A percentile compares a stretch with the other conserved stretches of the same genome.
Evolutionary conservation across 768 basidiomycete genomes (phyloP).

Genomic region (Trametes cinnabarina): DNA sequence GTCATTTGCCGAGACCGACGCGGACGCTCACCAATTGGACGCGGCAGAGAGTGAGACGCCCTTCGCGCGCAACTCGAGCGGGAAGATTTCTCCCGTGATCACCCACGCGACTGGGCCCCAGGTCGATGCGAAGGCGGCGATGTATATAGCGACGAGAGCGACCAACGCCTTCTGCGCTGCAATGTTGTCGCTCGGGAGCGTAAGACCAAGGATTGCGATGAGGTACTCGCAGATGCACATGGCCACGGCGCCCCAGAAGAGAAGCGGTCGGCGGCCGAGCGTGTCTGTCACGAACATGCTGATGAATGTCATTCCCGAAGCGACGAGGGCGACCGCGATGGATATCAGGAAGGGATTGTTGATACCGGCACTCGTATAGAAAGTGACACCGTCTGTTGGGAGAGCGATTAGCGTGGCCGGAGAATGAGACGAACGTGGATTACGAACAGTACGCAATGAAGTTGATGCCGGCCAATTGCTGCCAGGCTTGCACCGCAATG

Average conservation of each 20-base stretch:
- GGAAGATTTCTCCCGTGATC: slow-evolving; percentile 75
- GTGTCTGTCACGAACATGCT: slow-evolving; percentile 79
- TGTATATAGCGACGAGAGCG: slow-evolving; percentile 50
- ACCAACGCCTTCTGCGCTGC: slow-evolving; percentile 61
- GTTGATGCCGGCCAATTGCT: slow-evolving; percentile 80
- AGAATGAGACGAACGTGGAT: background rate
- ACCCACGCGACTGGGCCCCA: slow-evolving; percentile 73
- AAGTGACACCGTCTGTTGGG: background rate
- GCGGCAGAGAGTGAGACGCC: slow-evolving; percentile 70
- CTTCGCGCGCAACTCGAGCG: slow-evolving; percentile 76
- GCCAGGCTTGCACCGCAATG: slow-evolving; percentile 71
- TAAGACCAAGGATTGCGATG: slow-evolving; percentile 62
- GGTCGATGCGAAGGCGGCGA: slow-evolving; percentile 44
- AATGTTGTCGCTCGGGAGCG: slow-evolving; percentile 39
- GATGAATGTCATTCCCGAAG: slow-evolving; percentile 71
- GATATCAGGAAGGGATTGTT: slow-evolving; percentile 48
- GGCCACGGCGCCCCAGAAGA: slow-evolving; percentile 73
- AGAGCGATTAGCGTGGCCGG: background rate
- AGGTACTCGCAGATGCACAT: slow-evolving; percentile 87
- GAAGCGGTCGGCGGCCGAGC: slow-evolving; percentile 75
- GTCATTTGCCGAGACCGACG: background rate
- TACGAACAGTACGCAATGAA: slow-evolving; percentile 28
- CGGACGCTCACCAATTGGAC: slow-evolving; percentile 51
- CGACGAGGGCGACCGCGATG: slow-evolving; percentile 71
- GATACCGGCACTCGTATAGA: slow-evolving; percentile 36